Evolutionary conservation across 345 rosid genomes (phyloP).

Genomic region (Eucalyptus microcorys): DNA sequence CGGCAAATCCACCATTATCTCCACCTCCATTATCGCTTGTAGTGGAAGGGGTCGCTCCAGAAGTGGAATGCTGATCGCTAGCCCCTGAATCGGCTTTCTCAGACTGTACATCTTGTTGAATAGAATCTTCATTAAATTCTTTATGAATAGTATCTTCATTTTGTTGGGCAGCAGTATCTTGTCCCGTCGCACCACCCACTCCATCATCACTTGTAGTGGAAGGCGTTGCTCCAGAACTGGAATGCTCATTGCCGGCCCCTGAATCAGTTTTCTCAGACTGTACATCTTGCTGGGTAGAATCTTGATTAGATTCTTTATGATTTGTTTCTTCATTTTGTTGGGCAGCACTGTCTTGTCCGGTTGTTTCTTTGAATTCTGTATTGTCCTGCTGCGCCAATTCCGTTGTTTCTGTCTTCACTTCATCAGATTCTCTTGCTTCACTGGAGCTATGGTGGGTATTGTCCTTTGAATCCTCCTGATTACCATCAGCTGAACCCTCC

Average conservation of each 20-base stretch:
- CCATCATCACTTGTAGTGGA: conserved; percentile 14
- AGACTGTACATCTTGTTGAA: conserved; percentile 14
- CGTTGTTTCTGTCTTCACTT: background rate
- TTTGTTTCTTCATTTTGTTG: conserved; percentile 10
- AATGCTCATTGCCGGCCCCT: conserved; percentile 23
- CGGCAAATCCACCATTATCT: background rate
- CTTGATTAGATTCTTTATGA: conserved; percentile 3
- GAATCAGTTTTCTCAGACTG: conserved; percentile 30
- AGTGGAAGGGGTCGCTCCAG: conserved; percentile 15
- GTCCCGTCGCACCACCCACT: conserved; percentile 9
- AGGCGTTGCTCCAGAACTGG: conserved; percentile 18
- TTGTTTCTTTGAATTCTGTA: background rate
- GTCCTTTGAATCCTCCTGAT: background rate
- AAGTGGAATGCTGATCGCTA: conserved; percentile 29
- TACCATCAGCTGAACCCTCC: background rate
- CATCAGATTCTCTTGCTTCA: background rate
- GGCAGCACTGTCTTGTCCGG: background rate
- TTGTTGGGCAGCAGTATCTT: conserved; percentile 11
- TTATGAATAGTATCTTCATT: conserved; percentile 2
- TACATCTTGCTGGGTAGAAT: conserved; percentile 9
- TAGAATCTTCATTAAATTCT: conserved; percentile 5
- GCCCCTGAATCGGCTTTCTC: conserved; percentile 25
- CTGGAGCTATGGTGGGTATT: background rate
- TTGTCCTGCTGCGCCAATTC: background rate
- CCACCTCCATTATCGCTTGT: conserved; percentile 2